Base-by-base conservation (phyloP, 306 rosid genomes). In the Hylodesmum podocarpum region DNA sequence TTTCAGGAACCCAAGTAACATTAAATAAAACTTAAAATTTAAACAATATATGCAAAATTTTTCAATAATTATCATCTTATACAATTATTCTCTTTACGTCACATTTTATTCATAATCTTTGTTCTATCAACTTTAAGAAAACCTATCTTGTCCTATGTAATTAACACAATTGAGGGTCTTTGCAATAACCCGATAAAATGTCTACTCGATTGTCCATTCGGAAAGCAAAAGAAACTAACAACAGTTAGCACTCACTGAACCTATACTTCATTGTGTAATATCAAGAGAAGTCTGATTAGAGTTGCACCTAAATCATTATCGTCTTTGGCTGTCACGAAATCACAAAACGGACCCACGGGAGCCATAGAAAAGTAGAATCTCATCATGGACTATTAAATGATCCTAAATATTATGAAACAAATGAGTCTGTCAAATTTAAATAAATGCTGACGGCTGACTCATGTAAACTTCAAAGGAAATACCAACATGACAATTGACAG, bases 201-300 rank as follows among this genome's bases (percentile, higher is more conserved):
- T 73, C 57, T 5, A 58, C 4, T 73, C 43, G 29, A 57, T 40
- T 25, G 67, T 73, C 41, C n/a, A 63, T 16, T 63, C 46, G 29
- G 9, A 1, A 61, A 62, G 28, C 25, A 34, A 62, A 62, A 44
- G 31, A 62, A 31, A 15, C 16, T 39, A 14, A 37, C 53, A 37
- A 72, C 55, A 72, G 77, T 72, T 36, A n/a, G 18, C 11, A 57
- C 41, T 55, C 77, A 55, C 13, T 72, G 67, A 55, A 72, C 54
- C 54, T 37, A 18, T 73, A 57, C 43, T n/a, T 57, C 19, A 29
- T 73, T 57, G 57, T 21, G 61, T 8, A 44, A 43, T 3, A 29
- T 59, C 79, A 74, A 3, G 29, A 74, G 47, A 61, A 61, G 22
- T 29, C 47, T 59, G 70, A 74, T 58, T 44, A 31, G 34, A 73